Base-by-base conservation (phyloP, 495 filamentous ascomycete species). In the Filosporella fistucella region DNA sequence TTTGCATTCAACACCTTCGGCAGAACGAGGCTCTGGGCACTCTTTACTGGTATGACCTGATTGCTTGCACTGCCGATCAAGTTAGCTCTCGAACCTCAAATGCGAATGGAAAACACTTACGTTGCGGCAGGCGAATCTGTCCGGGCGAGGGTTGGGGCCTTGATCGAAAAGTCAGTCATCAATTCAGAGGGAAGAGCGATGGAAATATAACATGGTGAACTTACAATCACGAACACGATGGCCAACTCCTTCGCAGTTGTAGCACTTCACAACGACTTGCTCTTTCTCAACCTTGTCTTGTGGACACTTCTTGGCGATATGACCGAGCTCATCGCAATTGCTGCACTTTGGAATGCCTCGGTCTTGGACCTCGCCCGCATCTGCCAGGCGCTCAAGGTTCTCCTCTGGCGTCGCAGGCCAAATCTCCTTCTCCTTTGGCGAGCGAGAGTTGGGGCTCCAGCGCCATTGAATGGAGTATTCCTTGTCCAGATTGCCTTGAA, bases 401-500 rank as follows among this genome's bases (percentile, higher is more conserved):
- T 93, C 83, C 23, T 85, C 84, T 0, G 67, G 42, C 14, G 69
- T 56, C 9, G 62, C 54, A 8, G 89, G 90, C 84, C 86, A 95
- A 17, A 69, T 63, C 11, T 77, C 68, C 29, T 65, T 66, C 49
- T 75, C 74, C 39, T 73, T 78, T 1, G 73, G 73, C 24, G 91
- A 85, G 20, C 70, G 71, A 0, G 88, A 79, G 54, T 84, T 85
- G 17, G 68, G 56, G 29, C 68, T 71, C 57, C 78, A 82, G 51
- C 79, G 82, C 56, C 86, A 87, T 0, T 77, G 77, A 49, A 95
- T 80, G 11, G 77, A 70, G 58, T 86, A 96, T 56, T 84, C 84
- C 59, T 83, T 80, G 57, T 86, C 77, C 2, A 83, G 60, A 46
- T 89, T 82, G 17, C 93, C 93, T 53, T 95, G 85, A 8, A 95